A percentile compares a stretch with the other conserved stretches of the same genome.
phyloP scores from a whole-genome alignment of 208 protist genomes.

The Lotmaria passim region DNA sequence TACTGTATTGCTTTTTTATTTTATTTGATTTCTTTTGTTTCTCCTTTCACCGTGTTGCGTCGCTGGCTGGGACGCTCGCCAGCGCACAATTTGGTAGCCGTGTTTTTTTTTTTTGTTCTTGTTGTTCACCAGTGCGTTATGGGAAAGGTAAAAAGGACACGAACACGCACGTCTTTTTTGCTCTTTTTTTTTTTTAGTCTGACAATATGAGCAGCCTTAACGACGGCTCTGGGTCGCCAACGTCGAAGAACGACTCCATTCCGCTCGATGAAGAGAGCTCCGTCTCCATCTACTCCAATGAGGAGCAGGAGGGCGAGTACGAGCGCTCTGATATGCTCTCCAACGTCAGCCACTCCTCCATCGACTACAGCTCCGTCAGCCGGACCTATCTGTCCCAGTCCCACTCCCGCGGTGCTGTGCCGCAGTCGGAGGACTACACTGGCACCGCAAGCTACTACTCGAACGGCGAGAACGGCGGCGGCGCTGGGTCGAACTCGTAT shows the following conservation, averaged over 20 bases:
- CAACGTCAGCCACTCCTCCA: conserved; percentile 22
- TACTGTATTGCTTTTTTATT: no score
- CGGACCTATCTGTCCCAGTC: conserved; percentile 28
- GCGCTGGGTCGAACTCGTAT: conserved; percentile 27
- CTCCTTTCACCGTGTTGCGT: no score
- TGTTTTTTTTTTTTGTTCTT: not conserved
- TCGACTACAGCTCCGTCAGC: conserved; percentile 42
- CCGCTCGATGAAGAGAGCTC: conserved; percentile 45
- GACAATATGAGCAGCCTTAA: conserved; percentile 68
- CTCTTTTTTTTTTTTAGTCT: not conserved
- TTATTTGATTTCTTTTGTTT: no score
- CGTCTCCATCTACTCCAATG: conserved; percentile 43
- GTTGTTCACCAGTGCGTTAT: not conserved
- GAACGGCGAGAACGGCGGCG: conserved; percentile 22
- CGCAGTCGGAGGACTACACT: conserved; percentile 26
- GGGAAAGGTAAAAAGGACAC: no score
- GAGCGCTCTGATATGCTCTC: conserved; percentile 20
- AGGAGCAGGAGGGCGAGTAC: conserved; percentile 32
- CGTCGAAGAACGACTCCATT: conserved; percentile 60
- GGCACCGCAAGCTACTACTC: conserved; percentile 34
- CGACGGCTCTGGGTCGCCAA: conserved; percentile 49
- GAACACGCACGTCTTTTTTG: not conserved
- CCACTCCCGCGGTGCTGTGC: conserved; percentile 14
- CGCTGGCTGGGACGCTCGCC: no score
- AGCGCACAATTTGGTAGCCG: no score